Evolutionary conservation across 139 green algal species (phyloP), one percentile per base, ranked within the genome.

Genomic region (Chlamydomonas sp.): DNA sequence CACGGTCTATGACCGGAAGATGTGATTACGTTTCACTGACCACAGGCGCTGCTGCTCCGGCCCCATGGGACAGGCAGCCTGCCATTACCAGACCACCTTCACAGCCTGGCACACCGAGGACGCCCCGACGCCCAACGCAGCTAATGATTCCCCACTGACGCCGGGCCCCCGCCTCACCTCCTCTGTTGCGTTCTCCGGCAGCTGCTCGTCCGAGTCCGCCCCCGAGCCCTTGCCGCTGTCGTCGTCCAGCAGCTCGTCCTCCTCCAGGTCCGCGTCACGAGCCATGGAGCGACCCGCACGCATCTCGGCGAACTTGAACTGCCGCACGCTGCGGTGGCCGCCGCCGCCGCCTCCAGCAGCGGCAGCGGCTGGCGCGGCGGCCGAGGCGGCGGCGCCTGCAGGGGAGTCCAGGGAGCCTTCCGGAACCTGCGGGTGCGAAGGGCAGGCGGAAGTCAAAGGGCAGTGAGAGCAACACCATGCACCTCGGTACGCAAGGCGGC

Each of bases 271-370:
- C 74, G 63, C 63, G 14, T 87, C 83, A 1, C 72, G 63, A 1
- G 79, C 49, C 5, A 86, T 60, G 60, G 81, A 86, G 49, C 59
- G 71, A 20, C 31, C 31, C 14, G 31, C 31, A 49, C 81, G 67
- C 17, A 80, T 79, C 12, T 79, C 69, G 2, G 69, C 81, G 31
- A 86, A 86, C 72, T 86, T 86, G 81, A 86, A 86, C 61, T 86
- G 71, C 14, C 81, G 81, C 18, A 63, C 3, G 59, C 17, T 86
- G 81, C 80, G 80, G 0, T 6, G 3, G 18, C 68, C 80, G 71
- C 31, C 31, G 31, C 31, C 31, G 31, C 31, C 31, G 31, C 31
- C 31, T 49, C 31, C 31, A 49, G 31, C 31, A 49, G 20, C 17
- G 9, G 71, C 71, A 20, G 68, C 68, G 10, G 68, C 10, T 15